These are phyloP conservation scores for Hibiscus syriacus DNA, from an alignment of 345 rosid genomes.

Conservation along the genomic window DNA sequence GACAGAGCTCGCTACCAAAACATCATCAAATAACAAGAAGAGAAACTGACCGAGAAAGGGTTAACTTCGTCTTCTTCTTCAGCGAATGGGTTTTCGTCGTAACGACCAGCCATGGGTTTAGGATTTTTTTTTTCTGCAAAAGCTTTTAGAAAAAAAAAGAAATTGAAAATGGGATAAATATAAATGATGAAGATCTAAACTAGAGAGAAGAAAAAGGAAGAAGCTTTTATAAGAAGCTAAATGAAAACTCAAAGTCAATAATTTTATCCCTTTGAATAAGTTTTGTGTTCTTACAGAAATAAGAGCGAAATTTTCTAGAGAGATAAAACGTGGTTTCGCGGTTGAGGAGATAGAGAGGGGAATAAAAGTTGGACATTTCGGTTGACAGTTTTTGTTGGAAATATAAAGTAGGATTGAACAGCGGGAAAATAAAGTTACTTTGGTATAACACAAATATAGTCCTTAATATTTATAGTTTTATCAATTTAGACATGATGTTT, in stretches of 20 bases:
- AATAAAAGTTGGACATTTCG: slow-evolving; percentile 10
- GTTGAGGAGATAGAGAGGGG: not conserved
- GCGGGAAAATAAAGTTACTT: not conserved
- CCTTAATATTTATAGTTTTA: too few species aligned
- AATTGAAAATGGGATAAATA: not conserved
- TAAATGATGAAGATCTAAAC: not conserved
- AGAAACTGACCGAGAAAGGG: slow-evolving; percentile 75
- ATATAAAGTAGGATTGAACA: not conserved
- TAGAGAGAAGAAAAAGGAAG: not conserved
- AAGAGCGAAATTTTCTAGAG: not conserved
- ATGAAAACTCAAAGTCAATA: slow-evolving; percentile 14
- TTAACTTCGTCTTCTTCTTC: slow-evolving; percentile 79
- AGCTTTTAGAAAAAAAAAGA: too few species aligned
- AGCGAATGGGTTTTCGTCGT: slow-evolving; percentile 79
- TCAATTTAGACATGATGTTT: too few species aligned
- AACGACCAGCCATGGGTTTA: slow-evolving; percentile 68
- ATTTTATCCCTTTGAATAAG: not conserved
- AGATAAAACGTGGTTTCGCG: not conserved
- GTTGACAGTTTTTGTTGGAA: not conserved
- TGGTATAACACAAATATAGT: too few species aligned
- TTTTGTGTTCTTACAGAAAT: not conserved
- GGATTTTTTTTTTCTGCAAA: slow-evolving; percentile 3
- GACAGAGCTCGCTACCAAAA: not conserved
- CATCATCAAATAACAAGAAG: not conserved
- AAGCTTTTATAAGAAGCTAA: slow-evolving; percentile 10